Evolutionary conservation across 75 land plant species (phyloP).

Genomic region (Pinus taeda): DNA sequence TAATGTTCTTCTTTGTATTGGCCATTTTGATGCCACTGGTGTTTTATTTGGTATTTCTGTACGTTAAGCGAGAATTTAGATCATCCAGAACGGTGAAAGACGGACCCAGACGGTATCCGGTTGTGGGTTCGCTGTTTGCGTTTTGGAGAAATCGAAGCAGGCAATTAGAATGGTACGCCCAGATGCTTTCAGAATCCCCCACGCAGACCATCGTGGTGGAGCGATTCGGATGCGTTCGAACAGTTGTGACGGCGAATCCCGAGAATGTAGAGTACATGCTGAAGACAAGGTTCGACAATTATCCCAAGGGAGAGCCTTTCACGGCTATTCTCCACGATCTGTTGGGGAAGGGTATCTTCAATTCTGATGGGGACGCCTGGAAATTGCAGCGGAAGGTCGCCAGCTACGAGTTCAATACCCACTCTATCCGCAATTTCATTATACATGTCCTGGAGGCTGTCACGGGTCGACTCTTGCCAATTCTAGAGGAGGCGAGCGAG

Average conservation of each 20-base stretch:
- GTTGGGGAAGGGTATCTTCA: conserved; percentile 65
- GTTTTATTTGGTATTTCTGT: too few species aligned
- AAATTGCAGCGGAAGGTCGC: conserved; percentile 50
- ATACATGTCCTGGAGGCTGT: not conserved
- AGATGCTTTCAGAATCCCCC: conserved; percentile 40
- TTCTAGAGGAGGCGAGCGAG: conserved; percentile 3
- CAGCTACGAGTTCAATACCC: conserved; percentile 16
- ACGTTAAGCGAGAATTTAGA: too few species aligned
- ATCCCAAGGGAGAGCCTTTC: conserved; percentile 55
- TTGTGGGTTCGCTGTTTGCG: conserved; percentile 31
- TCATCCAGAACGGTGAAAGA: too few species aligned
- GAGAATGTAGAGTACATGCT: conserved; percentile 59
- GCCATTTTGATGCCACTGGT: too few species aligned
- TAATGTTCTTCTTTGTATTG: too few species aligned
- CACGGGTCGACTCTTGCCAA: conserved; percentile 3
- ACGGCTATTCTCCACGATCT: conserved; percentile 39
- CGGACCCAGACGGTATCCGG: conserved; percentile 17
- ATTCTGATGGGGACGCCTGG: conserved; percentile 59
- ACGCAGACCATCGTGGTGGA: conserved; percentile 47
- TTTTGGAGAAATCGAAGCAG: conserved; percentile 35
- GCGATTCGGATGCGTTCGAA: conserved; percentile 15
- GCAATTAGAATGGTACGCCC: conserved; percentile 53
- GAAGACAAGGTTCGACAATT: conserved; percentile 43
- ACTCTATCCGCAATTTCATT: too few species aligned
- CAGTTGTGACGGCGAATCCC: conserved; percentile 40